A percentile compares a stretch with the other conserved stretches of the same genome.
Conservation (phyloP, 2,329 filamentous ascomycete genomes). For the Cadophora luteo-olivacea region DNA sequence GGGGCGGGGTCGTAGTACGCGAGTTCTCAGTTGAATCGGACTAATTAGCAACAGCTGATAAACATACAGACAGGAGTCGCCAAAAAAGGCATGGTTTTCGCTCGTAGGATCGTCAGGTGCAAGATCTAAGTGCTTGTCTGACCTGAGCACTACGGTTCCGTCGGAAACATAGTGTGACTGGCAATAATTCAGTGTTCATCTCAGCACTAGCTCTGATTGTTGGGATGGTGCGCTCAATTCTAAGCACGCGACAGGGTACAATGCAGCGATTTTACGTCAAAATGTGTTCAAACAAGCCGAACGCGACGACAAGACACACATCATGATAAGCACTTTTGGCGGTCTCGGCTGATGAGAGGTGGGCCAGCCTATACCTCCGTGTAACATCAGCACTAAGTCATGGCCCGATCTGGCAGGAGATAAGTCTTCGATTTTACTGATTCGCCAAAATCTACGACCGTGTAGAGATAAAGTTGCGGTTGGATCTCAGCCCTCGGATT, state of each 20-base stretch:
- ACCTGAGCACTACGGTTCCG: not conserved
- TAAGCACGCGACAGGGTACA: not conserved
- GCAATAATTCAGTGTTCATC: not conserved
- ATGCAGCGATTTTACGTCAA: not conserved
- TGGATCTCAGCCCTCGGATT: not conserved
- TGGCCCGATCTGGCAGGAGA: not conserved
- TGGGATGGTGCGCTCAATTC: not conserved
- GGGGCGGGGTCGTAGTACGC: not conserved
- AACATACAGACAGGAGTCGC: not conserved
- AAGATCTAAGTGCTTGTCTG: not conserved
- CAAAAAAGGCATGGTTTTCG: not conserved
- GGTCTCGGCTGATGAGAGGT: not conserved
- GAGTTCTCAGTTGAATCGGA: not conserved
- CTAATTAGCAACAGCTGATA: not conserved
- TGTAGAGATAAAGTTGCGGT: not conserved
- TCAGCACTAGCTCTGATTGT: not conserved
- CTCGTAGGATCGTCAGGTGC: not conserved
- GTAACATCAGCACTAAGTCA: not conserved
- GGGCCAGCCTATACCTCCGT: not conserved
- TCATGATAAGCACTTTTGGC: not conserved
- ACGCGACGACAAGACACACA: not conserved
- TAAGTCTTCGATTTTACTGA: not conserved
- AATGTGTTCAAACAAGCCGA: not conserved
- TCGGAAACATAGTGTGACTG: not conserved
- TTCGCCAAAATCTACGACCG: not conserved